Evolutionary conservation across 2,329 filamentous ascomycete species (phyloP), one percentile per base, ranked within the genome.

Genomic region (Colletotrichum siamense): DNA sequence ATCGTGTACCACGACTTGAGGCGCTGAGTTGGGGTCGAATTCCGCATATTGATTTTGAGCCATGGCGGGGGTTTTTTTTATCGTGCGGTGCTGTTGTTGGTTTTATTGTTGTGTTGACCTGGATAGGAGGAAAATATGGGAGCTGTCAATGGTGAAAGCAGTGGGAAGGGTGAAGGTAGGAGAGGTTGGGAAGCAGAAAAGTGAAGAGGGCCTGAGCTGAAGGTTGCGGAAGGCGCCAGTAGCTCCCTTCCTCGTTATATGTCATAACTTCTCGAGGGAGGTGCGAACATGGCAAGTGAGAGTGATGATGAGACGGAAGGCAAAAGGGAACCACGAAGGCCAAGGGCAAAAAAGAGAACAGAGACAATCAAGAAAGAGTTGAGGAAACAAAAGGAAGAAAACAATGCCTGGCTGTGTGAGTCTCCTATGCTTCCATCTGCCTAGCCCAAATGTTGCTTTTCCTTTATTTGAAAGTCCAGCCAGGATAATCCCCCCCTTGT

Each of bases 1-100:
- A 15, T 73, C 55, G 8, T 66, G 44, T 18, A 70, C 24, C 13
- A 64, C 34, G 7, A 78, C 72, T 36, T 78, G 71, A 6, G 77
- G 77, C 26, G 71, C 64, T 26, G 71, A 64, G 16, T 69, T 67
- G 26, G 52, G 63, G 36, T 72, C 75, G 28, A 67, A 57, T 30
- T 78, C 77, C 6, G 59, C 62, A 49, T 49, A 49, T 49, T 49
- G 44, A 49, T 49, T 49, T 49, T 49, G 44, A n/a, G 44, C 10
- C 44, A 49, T 49, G n/a, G 18, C n/a, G 44, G 44, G n/a, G 6
- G 39, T 12, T 9, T 49, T 49, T n/a, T 44, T 49, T 49, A n/a
- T 49, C 39, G 44, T 49, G 39, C n/a, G 44, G 44, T 22, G 44
- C 44, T 49, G n/a, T 22, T 22, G 44, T 44, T 44, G 12, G n/a